Evolutionary conservation across 768 basidiomycete genomes (phyloP), one percentile per base, ranked within the genome.

Genomic region (Mycena alexandri): DNA sequence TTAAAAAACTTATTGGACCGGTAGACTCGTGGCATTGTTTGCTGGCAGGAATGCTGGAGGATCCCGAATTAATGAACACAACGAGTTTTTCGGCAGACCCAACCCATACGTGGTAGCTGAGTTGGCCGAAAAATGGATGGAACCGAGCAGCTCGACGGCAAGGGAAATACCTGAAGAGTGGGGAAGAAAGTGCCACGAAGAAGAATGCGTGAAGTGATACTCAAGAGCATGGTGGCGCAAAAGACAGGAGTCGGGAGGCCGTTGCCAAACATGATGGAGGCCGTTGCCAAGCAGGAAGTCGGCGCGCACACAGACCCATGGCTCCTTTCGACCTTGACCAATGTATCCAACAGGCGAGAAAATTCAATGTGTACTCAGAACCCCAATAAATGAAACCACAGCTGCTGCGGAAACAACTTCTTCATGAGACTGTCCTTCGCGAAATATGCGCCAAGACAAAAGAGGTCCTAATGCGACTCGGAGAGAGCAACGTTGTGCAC

Each of bases 381-480:
- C n/a, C n/a, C n/a, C 24, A 10, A 41, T 24, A 22, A 41, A 41
- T 22, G 33, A 25, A 55, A 19, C 42, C 24, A 56, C 93, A 95
- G 74, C 85, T 97, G 57, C 87, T 94, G 41, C 86, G 90, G 57
- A 97, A 97, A 83, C 95, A 97, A 70, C 89, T 99, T 13, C 84
- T 99, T 5, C 96, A 96, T 73, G 97, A 99, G 81, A 92, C 94
- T 2, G 85, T 98, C 24, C 79, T 99, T 52, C 91, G 96, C 56
- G 97, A 99, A 85, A 98, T 99, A 86, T 98, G 96, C 85, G 97
- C 97, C 77, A 98, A 99, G 82, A 98, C 97, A n/a, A 98, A 52
- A 33, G 48, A 64, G 21, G 63, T 64, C 4, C 90, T 99, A 63
- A 99, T 99, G 98, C 85, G 95, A n/a, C n/a, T n/a, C n/a, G n/a